Evolutionary conservation across 352 stramenopile species (phyloP), one percentile per base, ranked within the genome.

Genomic region (Phytophthora macrochlamydospora): DNA sequence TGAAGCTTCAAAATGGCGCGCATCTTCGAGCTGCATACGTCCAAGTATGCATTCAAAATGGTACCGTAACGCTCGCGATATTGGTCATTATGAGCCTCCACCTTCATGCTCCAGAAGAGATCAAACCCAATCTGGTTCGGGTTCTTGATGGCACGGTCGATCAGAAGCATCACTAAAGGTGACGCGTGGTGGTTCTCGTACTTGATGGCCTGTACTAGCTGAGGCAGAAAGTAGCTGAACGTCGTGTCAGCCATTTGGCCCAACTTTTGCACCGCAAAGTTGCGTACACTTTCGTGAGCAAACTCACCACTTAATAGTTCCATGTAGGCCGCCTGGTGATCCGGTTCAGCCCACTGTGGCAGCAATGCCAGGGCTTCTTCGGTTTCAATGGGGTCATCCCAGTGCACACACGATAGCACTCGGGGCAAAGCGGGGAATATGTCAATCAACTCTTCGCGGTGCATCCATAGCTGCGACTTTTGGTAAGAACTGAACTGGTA

Each of bases 161-260:
- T 89, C 7, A 97, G 59, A 42, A 92, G 65, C 62, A 89, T 73
- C 28, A 81, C 76, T 3, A 97, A 64, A 18, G 84, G 78, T 7
- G 83, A 93, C 4, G 86, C 62, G 67, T 94, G 82, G 53, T 94
- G 86, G 59, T 89, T 91, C 57, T 97, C 89, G 33, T 86, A 95
- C 72, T 97, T 97, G 53, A 97, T 79, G 7, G 84, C 86, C 54
- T 97, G 89, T 24, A 96, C 87, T 24, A 97, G 81, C 65, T 97
- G 89, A 0, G 87, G 88, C 35, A 97, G 62, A 51, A 95, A 91
- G 46, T 93, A 92, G 59, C 83, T 91, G 54, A 97, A 92, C 11
- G 85, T 89, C 8, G 81, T 89, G 50, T 97, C 88, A 11, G 83
- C 76, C 84, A 97, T 92, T 12, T 83, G 67, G 6, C 69, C 62